These are phyloP conservation scores for Albophoma yamanashiensis DNA, from an alignment of 2,329 filamentous ascomycete genomes.

Conservation along the genomic window DNA sequence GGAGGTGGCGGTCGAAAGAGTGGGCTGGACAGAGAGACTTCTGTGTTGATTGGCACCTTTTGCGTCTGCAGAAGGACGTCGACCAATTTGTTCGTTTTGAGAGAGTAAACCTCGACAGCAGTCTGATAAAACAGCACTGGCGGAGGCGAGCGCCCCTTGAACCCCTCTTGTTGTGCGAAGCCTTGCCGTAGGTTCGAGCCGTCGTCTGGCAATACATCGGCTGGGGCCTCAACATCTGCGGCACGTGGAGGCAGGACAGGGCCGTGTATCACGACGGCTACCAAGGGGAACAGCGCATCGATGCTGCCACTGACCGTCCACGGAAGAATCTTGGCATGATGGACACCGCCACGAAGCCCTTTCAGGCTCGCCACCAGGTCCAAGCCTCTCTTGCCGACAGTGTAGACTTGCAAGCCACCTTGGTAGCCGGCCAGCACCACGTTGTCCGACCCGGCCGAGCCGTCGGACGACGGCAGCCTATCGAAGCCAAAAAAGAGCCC, in stretches of 20 bases:
- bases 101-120: slow-evolving; percentile 77
- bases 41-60: slow-evolving; percentile 45
- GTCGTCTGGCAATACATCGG: slow-evolving; percentile 26
- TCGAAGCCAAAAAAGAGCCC: slow-evolving; percentile 80
- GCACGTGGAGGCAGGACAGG: slow-evolving; percentile 43
- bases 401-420: slow-evolving; percentile 66
- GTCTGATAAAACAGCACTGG: slow-evolving; percentile 65
- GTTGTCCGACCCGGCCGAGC: slow-evolving; percentile 40
- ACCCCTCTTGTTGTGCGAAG: slow-evolving; percentile 24
- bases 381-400: slow-evolving; percentile 60
- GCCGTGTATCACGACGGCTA: slow-evolving; percentile 74
- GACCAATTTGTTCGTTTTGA: slow-evolving; percentile 62
- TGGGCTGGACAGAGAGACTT: slow-evolving; percentile 45
- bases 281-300: slow-evolving; percentile 53
- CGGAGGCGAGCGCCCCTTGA: slow-evolving; percentile 21
- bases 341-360: slow-evolving; percentile 68
- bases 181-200: slow-evolving; percentile 30
- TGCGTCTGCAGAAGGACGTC: slow-evolving; percentile 65
- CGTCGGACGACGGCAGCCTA: slow-evolving; percentile 40
- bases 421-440: slow-evolving; percentile 70
- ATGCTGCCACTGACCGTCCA: slow-evolving; percentile 48
- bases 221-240: slow-evolving; percentile 23
- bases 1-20: slow-evolving; percentile 59
- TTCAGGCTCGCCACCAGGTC: slow-evolving; percentile 61
- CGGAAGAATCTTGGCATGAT: slow-evolving; percentile 73